Percentiles rank a stretch among this genome's conserved stretches.
Conservation (phyloP, 2,329 filamentous ascomycete species). For the Botrytis byssoidea region DNA sequence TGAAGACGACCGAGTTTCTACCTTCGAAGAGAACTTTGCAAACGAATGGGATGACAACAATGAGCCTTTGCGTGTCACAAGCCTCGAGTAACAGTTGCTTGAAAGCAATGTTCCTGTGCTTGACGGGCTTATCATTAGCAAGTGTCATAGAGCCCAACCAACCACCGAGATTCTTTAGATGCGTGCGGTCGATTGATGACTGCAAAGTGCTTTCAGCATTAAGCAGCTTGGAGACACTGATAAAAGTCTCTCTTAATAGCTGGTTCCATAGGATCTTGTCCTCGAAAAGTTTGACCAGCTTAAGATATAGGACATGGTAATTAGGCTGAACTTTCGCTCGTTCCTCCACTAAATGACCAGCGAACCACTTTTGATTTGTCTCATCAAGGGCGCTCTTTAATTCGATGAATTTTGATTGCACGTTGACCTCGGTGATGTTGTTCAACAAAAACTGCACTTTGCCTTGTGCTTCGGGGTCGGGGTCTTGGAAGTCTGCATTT, state of each 20-base stretch:
- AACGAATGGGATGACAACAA: slow-evolving; percentile 94
- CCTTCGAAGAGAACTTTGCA: slow-evolving; percentile 93
- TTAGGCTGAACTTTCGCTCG: slow-evolving; percentile 97
- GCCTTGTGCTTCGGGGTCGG: slow-evolving; percentile 80
- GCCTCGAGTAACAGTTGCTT: slow-evolving; percentile 93
- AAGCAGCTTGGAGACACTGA: slow-evolving; percentile 79
- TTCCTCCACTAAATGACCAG: slow-evolving; percentile 89
- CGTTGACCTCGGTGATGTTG: slow-evolving; percentile 88
- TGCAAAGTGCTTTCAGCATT: slow-evolving; percentile 87
- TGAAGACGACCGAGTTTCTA: slow-evolving; percentile 81
- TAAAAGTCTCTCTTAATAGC: slow-evolving; percentile 89
- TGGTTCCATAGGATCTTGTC: slow-evolving; percentile 79
- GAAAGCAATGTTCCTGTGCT: slow-evolving; percentile 95
- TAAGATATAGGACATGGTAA: slow-evolving; percentile 89
- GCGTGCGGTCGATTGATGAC: slow-evolving; percentile 78
- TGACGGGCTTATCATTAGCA: slow-evolving; percentile 90
- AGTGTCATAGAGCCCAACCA: slow-evolving; percentile 95
- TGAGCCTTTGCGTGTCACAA: slow-evolving; percentile 84
- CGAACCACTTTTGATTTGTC: slow-evolving; percentile 93
- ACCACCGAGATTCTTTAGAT: slow-evolving; percentile 87
- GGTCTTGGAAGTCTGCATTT: slow-evolving; percentile 72
- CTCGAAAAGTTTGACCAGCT: slow-evolving; percentile 80
- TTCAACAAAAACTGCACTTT: slow-evolving; percentile 95
- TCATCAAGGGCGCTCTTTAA: slow-evolving; percentile 75
- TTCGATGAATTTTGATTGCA: slow-evolving; percentile 80